These are phyloP conservation scores for Verbascum thapsus DNA, from an alignment of 257 asterid species.

Conservation along the genomic window DNA sequence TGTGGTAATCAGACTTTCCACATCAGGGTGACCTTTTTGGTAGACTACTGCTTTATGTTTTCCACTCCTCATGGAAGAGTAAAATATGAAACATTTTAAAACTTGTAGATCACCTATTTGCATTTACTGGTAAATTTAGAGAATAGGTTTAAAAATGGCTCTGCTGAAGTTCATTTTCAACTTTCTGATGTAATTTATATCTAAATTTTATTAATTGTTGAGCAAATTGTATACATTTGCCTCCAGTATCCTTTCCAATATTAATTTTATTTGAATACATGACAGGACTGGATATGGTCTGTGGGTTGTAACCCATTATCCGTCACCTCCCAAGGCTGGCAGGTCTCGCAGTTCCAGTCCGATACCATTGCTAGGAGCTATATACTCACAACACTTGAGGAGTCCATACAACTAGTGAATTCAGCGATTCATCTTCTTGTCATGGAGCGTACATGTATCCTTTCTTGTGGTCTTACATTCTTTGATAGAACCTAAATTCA, in stretches of 20 bases:
- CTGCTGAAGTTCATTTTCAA: background rate
- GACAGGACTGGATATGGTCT: slow-evolving; percentile 97
- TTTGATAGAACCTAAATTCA: slow-evolving; percentile 20
- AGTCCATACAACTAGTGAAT: slow-evolving; percentile 83
- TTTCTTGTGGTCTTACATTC: slow-evolving; percentile 36
- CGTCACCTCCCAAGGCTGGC: slow-evolving; percentile 86
- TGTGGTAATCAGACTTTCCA: background rate
- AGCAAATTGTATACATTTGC: slow-evolving; percentile 12
- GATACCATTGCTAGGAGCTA: slow-evolving; percentile 96
- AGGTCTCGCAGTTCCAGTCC: slow-evolving; percentile 69
- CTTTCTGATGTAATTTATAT: background rate
- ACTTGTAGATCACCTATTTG: slow-evolving; percentile 16
- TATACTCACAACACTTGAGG: slow-evolving; percentile 86
- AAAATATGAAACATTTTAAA: background rate
- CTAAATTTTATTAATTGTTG: background rate
- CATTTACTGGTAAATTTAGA: background rate
- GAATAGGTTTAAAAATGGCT: background rate
- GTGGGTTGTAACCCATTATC: slow-evolving; percentile 95
- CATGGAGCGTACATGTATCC: slow-evolving; percentile 95
- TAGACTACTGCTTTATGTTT: too few species aligned
- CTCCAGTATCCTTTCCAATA: slow-evolving; percentile 15
- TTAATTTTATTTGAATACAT: background rate
- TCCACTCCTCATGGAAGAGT: background rate
- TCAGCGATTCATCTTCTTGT: slow-evolving; percentile 80
- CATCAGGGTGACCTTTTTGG: slow-evolving; percentile 3